Evolutionary conservation across 495 filamentous ascomycete genomes (phyloP), one percentile per base, ranked within the genome.

Genomic region (Thermochaetoides thermophila): DNA sequence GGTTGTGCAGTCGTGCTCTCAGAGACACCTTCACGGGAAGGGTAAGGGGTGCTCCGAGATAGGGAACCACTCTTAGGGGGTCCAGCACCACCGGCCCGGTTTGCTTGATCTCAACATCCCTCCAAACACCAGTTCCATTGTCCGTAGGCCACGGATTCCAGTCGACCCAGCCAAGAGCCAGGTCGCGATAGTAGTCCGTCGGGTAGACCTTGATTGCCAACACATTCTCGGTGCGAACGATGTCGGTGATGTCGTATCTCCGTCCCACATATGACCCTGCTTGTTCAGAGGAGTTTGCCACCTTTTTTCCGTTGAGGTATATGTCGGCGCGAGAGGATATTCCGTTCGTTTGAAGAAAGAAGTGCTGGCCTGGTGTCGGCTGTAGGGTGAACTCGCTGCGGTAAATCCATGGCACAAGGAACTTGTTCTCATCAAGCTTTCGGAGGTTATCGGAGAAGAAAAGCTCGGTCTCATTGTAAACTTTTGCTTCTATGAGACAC

Each of bases 131-230:
- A 0, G 66, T 73, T 15, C 56, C 56, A 31, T 67, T 73, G 42
- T 74, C 68, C 0, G 60, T 52, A 0, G 75, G 74, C 34, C 66
- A 71, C 0, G 73, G 73, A 27, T 77, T 78, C 75, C 75, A 79
- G 36, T 79, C 74, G 1, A 71, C 66, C 34, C 72, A 79, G 0
- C 73, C 70, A 13, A 71, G 43, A 0, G 64, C 70, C 29, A 78
- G 60, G 35, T 79, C 71, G 17, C 63, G 56, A 17, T 67, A 56
- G 43, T 74, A 76, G 37, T 70, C 54, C 0, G 73, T 76, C 1
- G 73, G 73, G 34, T 75, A 56, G 0, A 62, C 68, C 16, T 59
- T 48, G 10, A 76, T 60, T 4, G 66, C 52, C 10, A 79, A 27
- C 0, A 62, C 67, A 43, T 77, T 78, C 0, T 32, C 15, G 5